A percentile compares a stretch with the other conserved stretches of the same genome.
phyloP scores from a whole-genome alignment of 2,329 filamentous ascomycete genomes.

The Madurella mycetomatis region DNA sequence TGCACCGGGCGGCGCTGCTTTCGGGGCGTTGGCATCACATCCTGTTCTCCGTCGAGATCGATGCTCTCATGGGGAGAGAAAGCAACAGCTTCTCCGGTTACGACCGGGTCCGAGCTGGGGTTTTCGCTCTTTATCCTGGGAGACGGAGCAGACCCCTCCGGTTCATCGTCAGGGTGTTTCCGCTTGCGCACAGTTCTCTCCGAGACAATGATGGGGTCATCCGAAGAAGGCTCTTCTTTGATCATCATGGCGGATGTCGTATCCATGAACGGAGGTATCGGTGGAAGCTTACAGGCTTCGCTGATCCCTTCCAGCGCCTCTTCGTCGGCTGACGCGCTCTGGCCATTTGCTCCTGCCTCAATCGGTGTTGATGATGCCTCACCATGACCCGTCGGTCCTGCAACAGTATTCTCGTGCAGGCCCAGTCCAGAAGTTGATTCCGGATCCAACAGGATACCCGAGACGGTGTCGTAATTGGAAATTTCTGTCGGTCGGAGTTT shows the following conservation, averaged over 20 bases:
- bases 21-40: slow-evolving; percentile 41
- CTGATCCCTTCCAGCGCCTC: slow-evolving; percentile 7
- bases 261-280: slow-evolving; percentile 23
- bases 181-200: slow-evolving; percentile 48
- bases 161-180: slow-evolving; percentile 32
- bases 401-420: neutral
- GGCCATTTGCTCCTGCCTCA: neutral
- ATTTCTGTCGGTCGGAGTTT: neutral
- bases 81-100: slow-evolving; percentile 25
- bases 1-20: slow-evolving; percentile 28
- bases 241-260: slow-evolving; percentile 25
- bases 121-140: slow-evolving; percentile 42
- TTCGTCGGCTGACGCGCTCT: neutral
- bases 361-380: slow-evolving; percentile 4
- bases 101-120: slow-evolving; percentile 29
- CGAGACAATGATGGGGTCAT: slow-evolving; percentile 47
- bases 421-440: neutral
- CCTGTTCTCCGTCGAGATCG: slow-evolving; percentile 51
- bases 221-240: slow-evolving; percentile 53
- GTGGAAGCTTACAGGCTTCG: slow-evolving; percentile 28
- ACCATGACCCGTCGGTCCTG: neutral
- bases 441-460: slow-evolving; percentile 9
- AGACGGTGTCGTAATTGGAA: neutral
- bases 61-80: slow-evolving; percentile 52
- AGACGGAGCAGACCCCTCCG: slow-evolving; percentile 21